A percentile compares a stretch with the other conserved stretches of the same genome.
phyloP scores from a whole-genome alignment of 305 asterid genomes.

The Fraxinus xanthoxyloides region DNA sequence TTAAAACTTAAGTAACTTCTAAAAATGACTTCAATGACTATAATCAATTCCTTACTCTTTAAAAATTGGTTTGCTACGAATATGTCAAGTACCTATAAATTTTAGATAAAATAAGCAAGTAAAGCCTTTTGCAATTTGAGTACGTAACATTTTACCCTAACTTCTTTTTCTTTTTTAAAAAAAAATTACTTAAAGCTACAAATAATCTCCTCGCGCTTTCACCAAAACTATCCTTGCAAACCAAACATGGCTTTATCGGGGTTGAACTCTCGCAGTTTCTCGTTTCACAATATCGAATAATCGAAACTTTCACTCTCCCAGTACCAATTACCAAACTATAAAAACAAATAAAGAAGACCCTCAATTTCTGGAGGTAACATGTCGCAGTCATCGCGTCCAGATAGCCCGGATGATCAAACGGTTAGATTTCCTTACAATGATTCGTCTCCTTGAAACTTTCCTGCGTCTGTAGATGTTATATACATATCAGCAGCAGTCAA shows the following conservation, averaged over 20 bases:
- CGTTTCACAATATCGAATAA: background rate
- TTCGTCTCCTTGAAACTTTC: background rate
- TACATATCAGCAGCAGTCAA: background rate
- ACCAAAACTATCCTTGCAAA: background rate
- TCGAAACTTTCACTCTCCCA: background rate
- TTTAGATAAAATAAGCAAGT: too few species aligned
- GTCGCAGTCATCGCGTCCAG: constrained; percentile 55
- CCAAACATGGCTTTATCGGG: background rate
- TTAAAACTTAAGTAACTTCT: too few species aligned
- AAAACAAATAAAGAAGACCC: background rate
- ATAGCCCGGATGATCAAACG: constrained; percentile 39
- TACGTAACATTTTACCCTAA: background rate
- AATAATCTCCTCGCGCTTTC: background rate
- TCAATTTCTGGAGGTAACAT: constrained; percentile 15
- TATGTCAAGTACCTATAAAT: background rate
- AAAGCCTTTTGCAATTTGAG: too few species aligned
- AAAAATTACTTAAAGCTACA: background rate
- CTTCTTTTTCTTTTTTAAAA: too few species aligned
- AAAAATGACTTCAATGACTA: background rate
- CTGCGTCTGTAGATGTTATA: background rate
- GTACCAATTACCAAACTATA: background rate
- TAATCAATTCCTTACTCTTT: too few species aligned
- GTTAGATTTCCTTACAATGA: constrained; percentile 22
- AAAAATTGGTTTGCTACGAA: too few species aligned
- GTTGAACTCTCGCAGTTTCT: background rate